phyloP scores from a whole-genome alignment of 2,329 filamentous ascomycete genomes.

The Calonectria pseudoturangicola region DNA sequence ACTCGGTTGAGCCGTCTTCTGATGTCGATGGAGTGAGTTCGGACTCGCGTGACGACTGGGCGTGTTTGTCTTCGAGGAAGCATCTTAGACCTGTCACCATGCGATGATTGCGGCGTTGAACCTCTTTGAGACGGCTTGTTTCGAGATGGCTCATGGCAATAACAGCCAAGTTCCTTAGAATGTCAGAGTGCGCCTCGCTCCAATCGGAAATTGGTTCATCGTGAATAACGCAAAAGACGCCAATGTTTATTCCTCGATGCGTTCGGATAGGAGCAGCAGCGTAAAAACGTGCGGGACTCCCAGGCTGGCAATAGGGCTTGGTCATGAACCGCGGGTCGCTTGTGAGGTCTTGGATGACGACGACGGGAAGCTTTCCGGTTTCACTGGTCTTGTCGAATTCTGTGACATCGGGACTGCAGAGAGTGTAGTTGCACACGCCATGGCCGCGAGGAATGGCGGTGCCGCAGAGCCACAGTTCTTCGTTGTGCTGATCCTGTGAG shows the following conservation, averaged over 20 bases:
- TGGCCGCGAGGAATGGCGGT: slow-evolving; percentile 56
- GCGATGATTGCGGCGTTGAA: slow-evolving; percentile 57
- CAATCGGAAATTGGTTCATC: slow-evolving; percentile 44
- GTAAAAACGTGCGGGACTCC: slow-evolving; percentile 60
- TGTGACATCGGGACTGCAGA: slow-evolving; percentile 37
- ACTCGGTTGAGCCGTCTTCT: background rate
- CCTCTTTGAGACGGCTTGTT: slow-evolving; percentile 50
- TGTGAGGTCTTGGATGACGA: slow-evolving; percentile 59
- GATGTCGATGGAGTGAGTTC: background rate
- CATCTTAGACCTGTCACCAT: slow-evolving; percentile 61
- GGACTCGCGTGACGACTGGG: background rate
- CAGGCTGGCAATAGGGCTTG: slow-evolving; percentile 50
- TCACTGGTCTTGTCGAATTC: background rate
- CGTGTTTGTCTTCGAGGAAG: slow-evolving; percentile 59
- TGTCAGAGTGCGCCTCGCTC: slow-evolving; percentile 51
- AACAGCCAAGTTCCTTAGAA: slow-evolving; percentile 54
- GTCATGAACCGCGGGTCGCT: slow-evolving; percentile 55
- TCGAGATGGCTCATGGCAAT: slow-evolving; percentile 63
- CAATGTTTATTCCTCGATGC: slow-evolving; percentile 64
- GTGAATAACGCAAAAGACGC: slow-evolving; percentile 60
- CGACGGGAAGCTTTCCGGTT: slow-evolving; percentile 55
- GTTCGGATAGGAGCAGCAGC: slow-evolving; percentile 65
- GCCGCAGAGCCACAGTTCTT: slow-evolving; percentile 56
- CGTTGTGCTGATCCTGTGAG: slow-evolving; percentile 33
- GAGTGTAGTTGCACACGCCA: slow-evolving; percentile 56